Conservation (phyloP, 2,329 filamentous ascomycete genomes). For the Zalaria sp. region DNA sequence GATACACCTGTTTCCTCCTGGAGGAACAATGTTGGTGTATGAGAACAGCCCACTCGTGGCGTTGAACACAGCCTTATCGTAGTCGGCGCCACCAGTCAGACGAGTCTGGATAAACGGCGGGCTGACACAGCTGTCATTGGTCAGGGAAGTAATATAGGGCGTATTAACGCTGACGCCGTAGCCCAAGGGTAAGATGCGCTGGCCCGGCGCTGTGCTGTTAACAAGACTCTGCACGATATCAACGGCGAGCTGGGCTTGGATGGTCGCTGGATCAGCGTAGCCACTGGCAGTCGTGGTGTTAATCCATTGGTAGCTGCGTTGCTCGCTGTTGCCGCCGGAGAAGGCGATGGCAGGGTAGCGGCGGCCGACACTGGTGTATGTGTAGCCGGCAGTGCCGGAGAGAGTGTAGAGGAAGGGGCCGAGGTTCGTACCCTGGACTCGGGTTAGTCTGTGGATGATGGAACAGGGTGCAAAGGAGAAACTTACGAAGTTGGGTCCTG, state of each 20-base stretch:
- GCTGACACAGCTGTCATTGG: slow-evolving; percentile 23
- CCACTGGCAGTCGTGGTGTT: slow-evolving; percentile 23
- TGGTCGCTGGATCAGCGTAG: slow-evolving; percentile 26
- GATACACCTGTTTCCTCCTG: slow-evolving; percentile 33
- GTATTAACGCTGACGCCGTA: slow-evolving; percentile 39
- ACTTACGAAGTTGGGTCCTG: slow-evolving; percentile 37
- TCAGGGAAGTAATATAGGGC: slow-evolving; percentile 26
- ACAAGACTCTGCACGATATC: slow-evolving; percentile 33
- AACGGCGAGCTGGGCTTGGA: slow-evolving; percentile 27
- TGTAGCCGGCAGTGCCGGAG: slow-evolving; percentile 36
- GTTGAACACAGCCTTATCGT: slow-evolving; percentile 32
- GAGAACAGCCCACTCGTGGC: slow-evolving; percentile 29
- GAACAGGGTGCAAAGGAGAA: no score
- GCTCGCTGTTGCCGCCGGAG: slow-evolving; percentile 27
- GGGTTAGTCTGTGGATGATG: no score
- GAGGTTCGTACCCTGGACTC: slow-evolving; percentile 29
- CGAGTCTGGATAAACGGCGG: slow-evolving; percentile 34
- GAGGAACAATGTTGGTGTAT: slow-evolving; percentile 25
- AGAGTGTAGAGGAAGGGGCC: slow-evolving; percentile 41
- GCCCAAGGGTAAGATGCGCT: slow-evolving; percentile 29
- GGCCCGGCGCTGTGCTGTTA: slow-evolving; percentile 17
- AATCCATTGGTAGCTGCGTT: slow-evolving; percentile 29
- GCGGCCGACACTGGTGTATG: slow-evolving; percentile 33
- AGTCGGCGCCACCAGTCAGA: slow-evolving; percentile 34
- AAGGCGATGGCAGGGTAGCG: slow-evolving; percentile 36